phyloP scores from a whole-genome alignment of 83 land plant genomes.

The Picea mariana region DNA sequence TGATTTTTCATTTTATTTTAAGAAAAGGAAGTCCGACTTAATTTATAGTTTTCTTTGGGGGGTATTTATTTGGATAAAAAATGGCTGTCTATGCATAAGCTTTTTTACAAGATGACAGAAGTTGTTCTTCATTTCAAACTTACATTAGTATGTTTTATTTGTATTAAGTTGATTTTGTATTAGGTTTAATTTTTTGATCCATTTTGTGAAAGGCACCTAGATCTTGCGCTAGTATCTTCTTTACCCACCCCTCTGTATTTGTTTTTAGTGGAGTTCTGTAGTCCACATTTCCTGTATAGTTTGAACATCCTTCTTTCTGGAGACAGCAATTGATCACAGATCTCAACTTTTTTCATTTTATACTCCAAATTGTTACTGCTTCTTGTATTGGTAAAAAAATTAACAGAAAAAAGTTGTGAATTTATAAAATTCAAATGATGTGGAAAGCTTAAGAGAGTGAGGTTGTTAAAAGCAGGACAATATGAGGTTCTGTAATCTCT shows the following conservation, averaged over 20 bases:
- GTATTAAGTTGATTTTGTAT: not conserved
- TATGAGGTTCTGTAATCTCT: too few species aligned
- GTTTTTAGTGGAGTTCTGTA: not conserved
- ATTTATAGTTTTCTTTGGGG: too few species aligned
- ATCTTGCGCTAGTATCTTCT: not conserved
- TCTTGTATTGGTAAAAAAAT: not conserved
- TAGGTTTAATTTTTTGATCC: not conserved
- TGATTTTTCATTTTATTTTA: too few species aligned
- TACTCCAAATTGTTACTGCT: not conserved
- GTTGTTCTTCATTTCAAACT: not conserved
- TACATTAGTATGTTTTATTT: not conserved
- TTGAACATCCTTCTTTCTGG: not conserved
- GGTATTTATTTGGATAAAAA: not conserved
- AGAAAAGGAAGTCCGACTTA: too few species aligned
- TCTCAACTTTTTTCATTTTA: too few species aligned
- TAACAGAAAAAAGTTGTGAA: not conserved
- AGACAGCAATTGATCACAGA: not conserved
- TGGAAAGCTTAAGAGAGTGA: too few species aligned
- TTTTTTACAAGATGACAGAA: not conserved
- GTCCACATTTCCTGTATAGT: not conserved
- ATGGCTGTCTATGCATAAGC: not conserved
- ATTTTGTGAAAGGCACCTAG: not conserved
- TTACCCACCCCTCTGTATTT: not conserved
- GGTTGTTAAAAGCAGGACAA: too few species aligned
- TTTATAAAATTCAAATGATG: too few species aligned